Evolutionary conservation across 208 protist species (phyloP).

Genomic region (Leishmania braziliensis): DNA sequence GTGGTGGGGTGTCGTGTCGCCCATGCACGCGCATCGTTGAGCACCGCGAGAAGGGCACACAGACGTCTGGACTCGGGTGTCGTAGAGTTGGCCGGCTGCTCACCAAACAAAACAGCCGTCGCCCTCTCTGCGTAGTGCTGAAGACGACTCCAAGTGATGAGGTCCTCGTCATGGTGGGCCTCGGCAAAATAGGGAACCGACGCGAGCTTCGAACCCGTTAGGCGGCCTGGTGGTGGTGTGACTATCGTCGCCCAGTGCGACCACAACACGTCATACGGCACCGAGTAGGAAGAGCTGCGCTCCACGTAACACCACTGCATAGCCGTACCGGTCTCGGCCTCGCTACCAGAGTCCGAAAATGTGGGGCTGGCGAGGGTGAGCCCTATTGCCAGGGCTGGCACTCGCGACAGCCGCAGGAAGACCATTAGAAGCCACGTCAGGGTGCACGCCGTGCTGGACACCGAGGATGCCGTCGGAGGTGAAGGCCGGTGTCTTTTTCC

Average conservation of each 20-base stretch:
- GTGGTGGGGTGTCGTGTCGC: not conserved
- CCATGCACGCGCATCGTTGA: not conserved
- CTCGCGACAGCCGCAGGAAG: not conserved
- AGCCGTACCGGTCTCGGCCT: not conserved
- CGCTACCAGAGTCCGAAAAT: not conserved
- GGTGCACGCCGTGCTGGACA: not conserved
- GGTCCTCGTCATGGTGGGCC: not conserved
- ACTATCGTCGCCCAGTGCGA: not conserved
- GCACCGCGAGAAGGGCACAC: conserved; percentile 5
- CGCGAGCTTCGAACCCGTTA: not conserved
- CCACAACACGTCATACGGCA: not conserved
- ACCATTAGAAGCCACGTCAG: not conserved
- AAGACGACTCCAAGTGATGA: not conserved
- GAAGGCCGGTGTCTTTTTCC: not conserved
- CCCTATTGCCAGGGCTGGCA: conserved; percentile 2
- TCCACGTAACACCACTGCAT: conserved; percentile 1
- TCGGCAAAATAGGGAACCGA: not conserved
- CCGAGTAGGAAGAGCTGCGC: not conserved
- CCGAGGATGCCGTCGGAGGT: not conserved
- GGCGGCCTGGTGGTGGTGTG: not conserved
- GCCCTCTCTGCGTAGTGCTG: not conserved
- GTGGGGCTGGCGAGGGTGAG: not conserved
- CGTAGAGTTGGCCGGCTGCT: not conserved
- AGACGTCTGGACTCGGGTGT: not conserved
- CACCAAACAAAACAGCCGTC: not conserved